Percentiles rank a stretch among this genome's conserved stretches.
These are phyloP conservation scores for Daldinia vernicosa DNA, from an alignment of 495 filamentous ascomycete species.

Conservation along the genomic window DNA sequence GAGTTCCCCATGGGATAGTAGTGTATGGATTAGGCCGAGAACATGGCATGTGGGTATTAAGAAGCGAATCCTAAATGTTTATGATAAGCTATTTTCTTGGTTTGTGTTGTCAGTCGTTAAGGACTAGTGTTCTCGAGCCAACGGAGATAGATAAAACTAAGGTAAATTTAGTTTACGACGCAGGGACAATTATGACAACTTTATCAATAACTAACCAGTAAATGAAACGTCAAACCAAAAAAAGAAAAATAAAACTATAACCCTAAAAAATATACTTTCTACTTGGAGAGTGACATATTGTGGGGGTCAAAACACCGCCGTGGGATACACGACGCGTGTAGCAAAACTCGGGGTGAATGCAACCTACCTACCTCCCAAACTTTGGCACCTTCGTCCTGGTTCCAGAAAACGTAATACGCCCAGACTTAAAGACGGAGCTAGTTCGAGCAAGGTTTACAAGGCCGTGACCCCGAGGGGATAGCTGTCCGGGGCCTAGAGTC, in stretches of 20 bases:
- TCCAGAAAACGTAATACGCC: conserved; percentile 27
- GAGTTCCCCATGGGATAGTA: conserved; percentile 24
- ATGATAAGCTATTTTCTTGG: too few species aligned
- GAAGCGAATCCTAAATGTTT: not conserved
- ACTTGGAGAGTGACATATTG: not conserved
- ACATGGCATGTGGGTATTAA: conserved; percentile 7
- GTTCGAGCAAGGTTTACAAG: conserved; percentile 6
- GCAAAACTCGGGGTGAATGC: conserved; percentile 24
- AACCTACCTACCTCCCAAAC: conserved; percentile 23
- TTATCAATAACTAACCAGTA: conserved; percentile 3
- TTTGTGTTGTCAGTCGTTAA: too few species aligned
- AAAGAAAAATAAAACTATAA: too few species aligned
- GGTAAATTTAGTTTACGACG: not conserved
- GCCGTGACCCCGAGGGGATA: conserved; percentile 33
- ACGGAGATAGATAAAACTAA: not conserved
- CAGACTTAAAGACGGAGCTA: conserved; percentile 12
- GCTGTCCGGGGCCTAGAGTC: conserved; percentile 33
- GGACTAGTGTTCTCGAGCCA: not conserved
- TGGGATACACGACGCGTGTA: conserved; percentile 34
- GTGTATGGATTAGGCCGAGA: conserved; percentile 31
- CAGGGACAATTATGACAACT: conserved; percentile 10
- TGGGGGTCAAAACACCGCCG: conserved; percentile 17
- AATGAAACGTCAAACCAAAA: not conserved
- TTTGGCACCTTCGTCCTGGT: conserved; percentile 15
- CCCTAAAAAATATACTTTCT: too few species aligned